A percentile compares a stretch with the other conserved stretches of the same genome.
phyloP scores from a whole-genome alignment of 306 rosid genomes.

The Rosa lucieae region DNA sequence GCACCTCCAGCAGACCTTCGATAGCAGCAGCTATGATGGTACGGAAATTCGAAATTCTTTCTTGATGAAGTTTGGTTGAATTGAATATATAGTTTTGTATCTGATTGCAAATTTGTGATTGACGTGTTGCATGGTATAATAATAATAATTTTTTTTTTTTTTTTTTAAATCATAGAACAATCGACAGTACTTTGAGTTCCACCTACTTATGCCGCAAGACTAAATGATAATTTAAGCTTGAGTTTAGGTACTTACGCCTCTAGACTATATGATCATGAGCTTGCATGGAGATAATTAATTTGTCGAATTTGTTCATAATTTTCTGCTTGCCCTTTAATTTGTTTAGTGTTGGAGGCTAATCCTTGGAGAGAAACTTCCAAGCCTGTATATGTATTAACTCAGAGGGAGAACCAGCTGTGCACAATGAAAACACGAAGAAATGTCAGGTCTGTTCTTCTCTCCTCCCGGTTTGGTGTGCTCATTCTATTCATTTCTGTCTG shows the following conservation, averaged over 20 bases:
- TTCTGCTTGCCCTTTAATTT: neutral
- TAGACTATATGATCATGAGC: neutral
- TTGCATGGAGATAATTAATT: neutral
- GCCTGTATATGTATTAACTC: conserved; percentile 92
- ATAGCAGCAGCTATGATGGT: conserved; percentile 95
- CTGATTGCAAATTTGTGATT: neutral
- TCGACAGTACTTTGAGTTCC: no score
- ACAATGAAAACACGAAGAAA: conserved; percentile 98
- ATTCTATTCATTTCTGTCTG: neutral
- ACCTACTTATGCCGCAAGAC: no score
- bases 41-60: neutral
- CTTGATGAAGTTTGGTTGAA: neutral
- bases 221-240: neutral
- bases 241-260: neutral
- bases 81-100: neutral
- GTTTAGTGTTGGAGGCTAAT: conserved; percentile 79
- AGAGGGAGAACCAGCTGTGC: conserved; percentile 80
- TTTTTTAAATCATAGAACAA: no score
- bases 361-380: conserved; percentile 93
- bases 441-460: conserved; percentile 52
- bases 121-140: neutral
- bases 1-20: conserved; percentile 76
- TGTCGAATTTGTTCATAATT: neutral
- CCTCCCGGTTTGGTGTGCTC: neutral
- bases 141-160: no score